Conservation (phyloP, 2,329 filamentous ascomycete genomes). For the Didymella pinodella region DNA sequence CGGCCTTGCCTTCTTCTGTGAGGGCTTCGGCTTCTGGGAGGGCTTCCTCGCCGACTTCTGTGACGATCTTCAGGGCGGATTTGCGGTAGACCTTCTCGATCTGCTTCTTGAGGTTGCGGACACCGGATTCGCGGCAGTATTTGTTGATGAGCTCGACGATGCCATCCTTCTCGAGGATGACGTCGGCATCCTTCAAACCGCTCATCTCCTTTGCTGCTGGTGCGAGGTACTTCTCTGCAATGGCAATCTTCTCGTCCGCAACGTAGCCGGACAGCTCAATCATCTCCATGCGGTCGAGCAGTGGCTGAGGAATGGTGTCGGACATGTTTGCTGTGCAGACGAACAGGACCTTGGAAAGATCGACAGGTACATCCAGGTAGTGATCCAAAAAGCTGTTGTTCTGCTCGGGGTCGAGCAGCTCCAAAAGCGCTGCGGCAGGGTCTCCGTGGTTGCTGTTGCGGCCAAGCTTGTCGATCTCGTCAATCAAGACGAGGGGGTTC, state of each 20-base stretch:
- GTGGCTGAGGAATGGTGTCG: conserved; percentile 91
- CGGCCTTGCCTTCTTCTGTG: conserved; percentile 84
- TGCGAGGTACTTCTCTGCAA: conserved; percentile 90
- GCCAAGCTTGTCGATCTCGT: conserved; percentile 98
- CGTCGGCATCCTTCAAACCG: conserved; percentile 87
- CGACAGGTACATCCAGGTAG: conserved; percentile 97
- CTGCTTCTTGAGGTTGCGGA: conserved; percentile 98
- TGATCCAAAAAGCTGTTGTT: conserved; percentile 98
- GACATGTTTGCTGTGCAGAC: conserved; percentile 99
- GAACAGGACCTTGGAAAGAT: conserved; percentile 96
- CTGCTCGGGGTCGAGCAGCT: conserved; percentile 94
- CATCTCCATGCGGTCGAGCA: conserved; percentile 97
- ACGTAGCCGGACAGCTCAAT: conserved; percentile 97
- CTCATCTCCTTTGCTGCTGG: conserved; percentile 94
- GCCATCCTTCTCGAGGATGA: conserved; percentile 83
- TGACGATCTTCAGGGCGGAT: conserved; percentile 94
- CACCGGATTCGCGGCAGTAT: conserved; percentile 96
- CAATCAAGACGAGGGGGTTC: conserved; percentile 94
- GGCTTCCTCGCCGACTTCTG: conserved; percentile 86
- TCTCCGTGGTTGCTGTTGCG: conserved; percentile 90
- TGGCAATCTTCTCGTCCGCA: conserved; percentile 98
- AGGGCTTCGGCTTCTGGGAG: conserved; percentile 82
- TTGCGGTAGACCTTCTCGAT: conserved; percentile 99
- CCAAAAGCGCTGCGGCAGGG: conserved; percentile 90
- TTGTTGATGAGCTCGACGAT: conserved; percentile 98